Conservation (phyloP, 139 green algal genomes). For the Chlamydomonas schloesseri region DNA sequence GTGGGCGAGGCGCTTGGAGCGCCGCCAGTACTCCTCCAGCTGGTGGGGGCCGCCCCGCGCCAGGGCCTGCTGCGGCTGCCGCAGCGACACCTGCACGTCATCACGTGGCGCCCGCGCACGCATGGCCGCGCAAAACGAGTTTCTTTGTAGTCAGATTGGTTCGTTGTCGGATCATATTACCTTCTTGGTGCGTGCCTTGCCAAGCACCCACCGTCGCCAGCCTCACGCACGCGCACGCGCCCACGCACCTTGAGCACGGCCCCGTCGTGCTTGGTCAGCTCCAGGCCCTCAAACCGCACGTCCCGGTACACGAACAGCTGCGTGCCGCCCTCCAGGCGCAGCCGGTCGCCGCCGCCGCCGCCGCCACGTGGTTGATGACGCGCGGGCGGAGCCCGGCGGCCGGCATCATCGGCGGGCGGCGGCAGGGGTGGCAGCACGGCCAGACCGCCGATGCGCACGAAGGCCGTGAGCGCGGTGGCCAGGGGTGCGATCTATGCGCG, state of each 20-base stretch:
- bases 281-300: constrained; percentile 12
- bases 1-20: constrained; percentile 58
- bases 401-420: neutral
- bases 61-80: no score
- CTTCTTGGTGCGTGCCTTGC: no score
- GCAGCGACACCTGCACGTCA: no score
- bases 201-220: no score
- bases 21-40: constrained; percentile 55
- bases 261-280: neutral
- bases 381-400: neutral
- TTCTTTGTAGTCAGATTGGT: no score
- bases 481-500: constrained; percentile 50
- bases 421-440: neutral
- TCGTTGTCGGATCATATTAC: no score
- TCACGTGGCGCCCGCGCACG: no score
- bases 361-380: neutral
- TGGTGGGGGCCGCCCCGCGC: neutral
- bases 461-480: constrained; percentile 31
- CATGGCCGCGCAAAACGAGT: no score
- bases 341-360: neutral
- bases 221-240: no score
- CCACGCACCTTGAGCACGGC: constrained; percentile 7
- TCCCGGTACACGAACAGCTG: constrained; percentile 34
- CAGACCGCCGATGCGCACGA: constrained; percentile 51
- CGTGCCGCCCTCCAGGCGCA: constrained; percentile 17